Evolutionary conservation across 108 stramenopile genomes (phyloP).

Genomic region (Seminavis robusta): DNA sequence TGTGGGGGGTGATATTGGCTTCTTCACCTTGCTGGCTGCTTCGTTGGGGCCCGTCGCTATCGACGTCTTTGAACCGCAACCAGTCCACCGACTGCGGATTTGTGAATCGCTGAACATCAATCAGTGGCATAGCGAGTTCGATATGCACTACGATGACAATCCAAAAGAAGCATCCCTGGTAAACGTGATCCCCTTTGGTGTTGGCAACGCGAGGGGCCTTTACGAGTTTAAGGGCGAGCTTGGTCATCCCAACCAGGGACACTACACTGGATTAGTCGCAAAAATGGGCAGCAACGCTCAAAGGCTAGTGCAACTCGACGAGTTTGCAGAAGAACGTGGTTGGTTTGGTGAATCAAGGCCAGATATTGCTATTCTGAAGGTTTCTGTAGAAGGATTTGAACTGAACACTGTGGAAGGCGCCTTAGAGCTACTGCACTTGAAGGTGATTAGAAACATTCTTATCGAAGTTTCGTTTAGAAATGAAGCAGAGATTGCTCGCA

Average conservation of each 20-base stretch:
- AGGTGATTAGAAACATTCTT: constrained; percentile 22
- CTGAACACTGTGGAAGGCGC: constrained; percentile 27
- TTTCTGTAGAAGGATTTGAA: constrained; percentile 42
- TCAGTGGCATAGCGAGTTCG: constrained; percentile 27
- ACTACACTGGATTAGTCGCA: neutral
- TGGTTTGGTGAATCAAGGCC: constrained; percentile 19
- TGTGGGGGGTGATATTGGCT: constrained; percentile 23
- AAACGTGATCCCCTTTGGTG: neutral
- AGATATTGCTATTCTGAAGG: constrained; percentile 32
- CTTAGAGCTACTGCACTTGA: constrained; percentile 14
- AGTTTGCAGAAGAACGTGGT: constrained; percentile 23
- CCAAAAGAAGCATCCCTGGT: neutral
- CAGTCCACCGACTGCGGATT: neutral
- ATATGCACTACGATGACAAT: too few species aligned
- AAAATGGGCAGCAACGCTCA: constrained; percentile 1
- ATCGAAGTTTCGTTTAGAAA: constrained; percentile 31
- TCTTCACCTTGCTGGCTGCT: constrained; percentile 2
- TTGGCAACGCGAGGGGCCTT: neutral
- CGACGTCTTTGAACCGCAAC: constrained; percentile 6
- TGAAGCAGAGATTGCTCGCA: too few species aligned
- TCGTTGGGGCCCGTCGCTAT: neutral
- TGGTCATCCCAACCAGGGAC: neutral
- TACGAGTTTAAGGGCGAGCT: neutral
- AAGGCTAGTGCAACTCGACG: constrained; percentile 23
- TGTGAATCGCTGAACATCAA: constrained; percentile 22